phyloP scores from a whole-genome alignment of 2,329 filamentous ascomycete genomes.

The Grosmannia serpens region DNA sequence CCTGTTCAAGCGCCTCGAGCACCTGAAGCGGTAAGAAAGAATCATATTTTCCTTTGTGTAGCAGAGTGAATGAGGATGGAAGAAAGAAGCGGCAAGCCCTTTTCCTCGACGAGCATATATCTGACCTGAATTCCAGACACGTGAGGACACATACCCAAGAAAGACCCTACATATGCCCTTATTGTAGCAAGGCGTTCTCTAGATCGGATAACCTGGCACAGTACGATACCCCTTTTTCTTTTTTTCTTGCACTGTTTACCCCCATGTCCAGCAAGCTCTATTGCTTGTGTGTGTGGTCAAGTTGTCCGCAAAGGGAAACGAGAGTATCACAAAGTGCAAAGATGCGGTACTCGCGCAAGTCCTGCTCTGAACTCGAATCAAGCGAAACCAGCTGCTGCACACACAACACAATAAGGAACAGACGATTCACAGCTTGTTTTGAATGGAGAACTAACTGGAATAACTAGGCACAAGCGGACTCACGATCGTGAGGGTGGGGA shows the following conservation, averaged over 20 bases:
- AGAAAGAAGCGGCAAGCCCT: not conserved
- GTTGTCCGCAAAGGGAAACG: constrained; percentile 16
- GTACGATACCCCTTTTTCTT: constrained; percentile 47
- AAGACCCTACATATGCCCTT: constrained; percentile 92
- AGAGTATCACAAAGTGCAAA: constrained; percentile 8
- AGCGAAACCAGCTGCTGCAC: constrained; percentile 3
- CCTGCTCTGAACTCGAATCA: no score
- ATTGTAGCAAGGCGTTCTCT: constrained; percentile 98
- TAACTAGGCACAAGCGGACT: constrained; percentile 67
- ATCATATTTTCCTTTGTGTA: constrained; percentile 28
- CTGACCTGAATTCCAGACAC: constrained; percentile 58
- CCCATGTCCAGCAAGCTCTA: constrained; percentile 14
- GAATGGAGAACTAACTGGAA: constrained; percentile 25
- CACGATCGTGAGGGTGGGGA: constrained; percentile 56
- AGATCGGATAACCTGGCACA: constrained; percentile 98
- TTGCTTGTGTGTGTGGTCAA: constrained; percentile 22
- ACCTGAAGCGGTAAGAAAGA: constrained; percentile 85
- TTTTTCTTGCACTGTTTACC: constrained; percentile 20
- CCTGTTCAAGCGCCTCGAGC: constrained; percentile 97
- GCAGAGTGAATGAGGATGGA: constrained; percentile 14
- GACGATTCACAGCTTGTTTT: not conserved
- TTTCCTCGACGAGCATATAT: constrained; percentile 27
- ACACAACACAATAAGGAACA: constrained; percentile 14
- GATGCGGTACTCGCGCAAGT: no score
- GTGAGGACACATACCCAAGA: constrained; percentile 99